These are phyloP conservation scores for Saccharomycopsis fibuligera DNA, from an alignment of 805 yeast genomes.

Conservation along the genomic window DNA sequence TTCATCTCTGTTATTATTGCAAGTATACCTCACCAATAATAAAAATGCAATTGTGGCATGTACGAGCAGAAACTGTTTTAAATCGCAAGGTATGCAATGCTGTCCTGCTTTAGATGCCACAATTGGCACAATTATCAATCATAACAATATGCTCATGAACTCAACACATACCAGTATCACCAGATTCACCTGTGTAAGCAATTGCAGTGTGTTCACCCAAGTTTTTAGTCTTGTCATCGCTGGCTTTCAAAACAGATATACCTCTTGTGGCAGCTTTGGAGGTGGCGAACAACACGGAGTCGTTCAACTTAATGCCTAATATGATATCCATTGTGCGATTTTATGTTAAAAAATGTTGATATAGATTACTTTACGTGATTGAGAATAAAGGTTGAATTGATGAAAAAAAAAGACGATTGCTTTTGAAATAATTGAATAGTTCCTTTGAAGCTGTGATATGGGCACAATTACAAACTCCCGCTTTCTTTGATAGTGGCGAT, in stretches of 20 bases:
- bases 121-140: too few relatives aligned
- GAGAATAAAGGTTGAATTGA: not conserved
- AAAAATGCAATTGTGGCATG: too few relatives aligned
- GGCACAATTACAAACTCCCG: too few relatives aligned
- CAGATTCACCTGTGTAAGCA: constrained; percentile 93
- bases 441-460: too few relatives aligned
- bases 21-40: too few relatives aligned
- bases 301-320: constrained; percentile 77
- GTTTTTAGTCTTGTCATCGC: constrained; percentile 73
- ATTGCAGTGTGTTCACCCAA: constrained; percentile 72
- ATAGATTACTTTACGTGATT: not conserved
- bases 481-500: too few relatives aligned
- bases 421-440: too few relatives aligned
- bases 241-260: constrained; percentile 68
- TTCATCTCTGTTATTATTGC: too few relatives aligned
- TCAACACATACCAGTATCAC: constrained; percentile 60
- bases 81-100: too few relatives aligned
- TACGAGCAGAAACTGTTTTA: too few relatives aligned
- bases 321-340: constrained; percentile 74
- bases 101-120: too few relatives aligned
- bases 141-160: too few relatives aligned
- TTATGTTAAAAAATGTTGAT: not conserved
- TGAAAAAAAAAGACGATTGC: not conserved
- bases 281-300: constrained; percentile 84
- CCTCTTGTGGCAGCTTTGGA: constrained; percentile 93